These are phyloP conservation scores for Cladorrhinum samala DNA, from an alignment of 495 filamentous ascomycete species.

Conservation along the genomic window DNA sequence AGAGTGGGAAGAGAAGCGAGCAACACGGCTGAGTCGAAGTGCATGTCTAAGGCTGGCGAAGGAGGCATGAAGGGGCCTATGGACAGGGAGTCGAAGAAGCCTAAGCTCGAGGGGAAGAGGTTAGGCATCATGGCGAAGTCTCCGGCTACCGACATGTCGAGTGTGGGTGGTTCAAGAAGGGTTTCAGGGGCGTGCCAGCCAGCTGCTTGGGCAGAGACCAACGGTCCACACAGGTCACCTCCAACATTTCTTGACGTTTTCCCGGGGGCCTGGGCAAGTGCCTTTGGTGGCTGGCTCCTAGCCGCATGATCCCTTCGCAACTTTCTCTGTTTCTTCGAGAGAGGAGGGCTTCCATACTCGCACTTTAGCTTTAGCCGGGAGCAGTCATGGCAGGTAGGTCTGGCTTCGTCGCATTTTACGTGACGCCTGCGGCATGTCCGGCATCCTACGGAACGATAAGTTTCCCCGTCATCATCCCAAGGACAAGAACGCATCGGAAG, in stretches of 20 bases:
- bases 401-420: not conserved
- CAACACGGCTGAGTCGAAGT: not conserved
- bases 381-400: not conserved
- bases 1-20: conserved; percentile 11
- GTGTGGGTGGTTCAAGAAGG: not conserved
- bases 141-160: not conserved
- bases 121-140: not conserved
- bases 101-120: not conserved
- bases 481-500: not conserved
- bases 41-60: conserved; percentile 9
- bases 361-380: not conserved
- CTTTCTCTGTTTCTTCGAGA: not conserved
- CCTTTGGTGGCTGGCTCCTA: not conserved
- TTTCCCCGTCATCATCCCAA: no score
- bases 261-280: not conserved
- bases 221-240: not conserved
- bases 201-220: not conserved
- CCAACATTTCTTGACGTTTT: not conserved
- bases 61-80: not conserved
- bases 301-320: not conserved
- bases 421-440: not conserved
- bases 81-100: not conserved
- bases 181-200: not conserved
- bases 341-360: not conserved
- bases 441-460: not conserved